Conservation (phyloP, 768 basidiomycete species). For the Pilatotrama ljubarskyi region DNA sequence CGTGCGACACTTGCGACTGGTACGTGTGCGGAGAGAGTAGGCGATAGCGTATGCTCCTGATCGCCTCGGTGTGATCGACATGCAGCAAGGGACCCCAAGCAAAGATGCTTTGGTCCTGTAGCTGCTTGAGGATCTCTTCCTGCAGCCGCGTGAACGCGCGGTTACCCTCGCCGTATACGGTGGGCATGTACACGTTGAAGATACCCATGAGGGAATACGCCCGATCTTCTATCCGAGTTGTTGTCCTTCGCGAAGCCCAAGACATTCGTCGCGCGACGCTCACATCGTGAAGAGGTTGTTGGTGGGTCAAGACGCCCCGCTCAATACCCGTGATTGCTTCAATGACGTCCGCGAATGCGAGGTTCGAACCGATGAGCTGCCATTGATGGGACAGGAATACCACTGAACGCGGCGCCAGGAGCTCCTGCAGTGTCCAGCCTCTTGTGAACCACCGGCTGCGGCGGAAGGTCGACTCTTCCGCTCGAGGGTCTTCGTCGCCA, state of each 20-base stretch:
- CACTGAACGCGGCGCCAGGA: conserved; percentile 4
- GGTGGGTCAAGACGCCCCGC: not conserved
- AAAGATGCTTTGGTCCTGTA: conserved; percentile 7
- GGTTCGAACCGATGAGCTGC: conserved; percentile 6
- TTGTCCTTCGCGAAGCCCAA: conserved; percentile 2
- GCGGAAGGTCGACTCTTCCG: not conserved
- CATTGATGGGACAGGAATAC: conserved; percentile 8
- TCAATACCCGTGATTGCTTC: conserved; percentile 4
- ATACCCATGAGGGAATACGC: conserved; percentile 10
- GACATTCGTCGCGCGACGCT: conserved; percentile 13
- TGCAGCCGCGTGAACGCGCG: conserved; percentile 4
- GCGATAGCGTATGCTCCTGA: not conserved
- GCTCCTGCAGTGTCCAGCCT: conserved; percentile 13
- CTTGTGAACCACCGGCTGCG: conserved; percentile 7
- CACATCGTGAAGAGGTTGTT: not conserved
- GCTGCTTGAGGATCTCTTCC: conserved; percentile 5
- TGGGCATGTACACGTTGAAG: conserved; percentile 7
- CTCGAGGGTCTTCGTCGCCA: conserved; percentile 4
- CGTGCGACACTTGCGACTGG: not conserved
- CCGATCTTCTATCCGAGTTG: not conserved
- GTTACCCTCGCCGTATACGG: conserved; percentile 4
- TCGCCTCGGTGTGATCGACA: not conserved
- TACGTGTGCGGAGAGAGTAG: not conserved
- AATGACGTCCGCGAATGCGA: conserved; percentile 1
- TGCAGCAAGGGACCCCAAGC: not conserved